Evolutionary conservation across 768 basidiomycete species (phyloP), one percentile per base, ranked within the genome.

Genomic region (Gautieria morchelliformis): DNA sequence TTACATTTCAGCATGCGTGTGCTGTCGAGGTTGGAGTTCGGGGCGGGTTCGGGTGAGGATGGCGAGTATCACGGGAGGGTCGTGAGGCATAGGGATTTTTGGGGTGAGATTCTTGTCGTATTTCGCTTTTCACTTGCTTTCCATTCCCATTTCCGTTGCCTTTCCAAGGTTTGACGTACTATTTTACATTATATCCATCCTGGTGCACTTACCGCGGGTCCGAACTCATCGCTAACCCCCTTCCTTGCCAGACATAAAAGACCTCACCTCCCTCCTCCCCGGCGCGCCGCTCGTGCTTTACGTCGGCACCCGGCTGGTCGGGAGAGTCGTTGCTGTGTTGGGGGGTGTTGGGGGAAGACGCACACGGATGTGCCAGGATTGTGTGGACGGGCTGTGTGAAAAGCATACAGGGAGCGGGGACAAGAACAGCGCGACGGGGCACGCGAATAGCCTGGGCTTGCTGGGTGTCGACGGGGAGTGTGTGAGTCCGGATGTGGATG

Each of bases 31-130:
- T 76, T 91, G 37, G 77, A 79, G 33, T 89, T 92, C 69, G 27
- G 27, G 27, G 27, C 27, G 27, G 27, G 27, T 2, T 27, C 27
- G 27, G 27, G 27, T 27, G 27, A 2, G 27, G 90, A 90, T 69
- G 89, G 90, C 63, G 83, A 84, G 64, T 27, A 27, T 27, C 27
- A 27, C 27, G 27, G 27, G 27, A 79, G 78, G 59, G 83, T 92
- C 60, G 84, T 86, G 4, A 79, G 83, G 63, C 89, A 93, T 66
- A 78, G 87, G 30, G 89, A 91, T 64, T 75, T 87, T 40, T 90
- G 86, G 87, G 51, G 51, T 52, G 33, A 32, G 27, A 3, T 27
- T 27, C 5, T 27, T 5, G 27, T 27, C 27, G 27, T 5, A 5
- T 27, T 2, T 27, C 27, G 27, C 27, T 27, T 2, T 27, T 5